phyloP scores from a whole-genome alignment of 148 eudicot genomes.

The Camellia japonica region DNA sequence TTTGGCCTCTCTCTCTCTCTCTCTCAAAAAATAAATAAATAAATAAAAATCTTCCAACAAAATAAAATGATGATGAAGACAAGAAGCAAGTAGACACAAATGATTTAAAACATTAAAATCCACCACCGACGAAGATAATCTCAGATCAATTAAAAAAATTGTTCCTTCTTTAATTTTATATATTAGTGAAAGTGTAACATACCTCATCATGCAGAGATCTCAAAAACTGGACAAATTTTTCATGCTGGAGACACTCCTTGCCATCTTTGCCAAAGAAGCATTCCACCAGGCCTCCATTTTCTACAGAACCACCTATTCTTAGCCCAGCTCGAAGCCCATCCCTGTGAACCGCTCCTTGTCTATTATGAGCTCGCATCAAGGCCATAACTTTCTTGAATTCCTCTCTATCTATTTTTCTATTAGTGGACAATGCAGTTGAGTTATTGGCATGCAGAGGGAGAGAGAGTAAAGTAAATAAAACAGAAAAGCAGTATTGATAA shows the following conservation, averaged over 20 bases:
- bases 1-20: no score
- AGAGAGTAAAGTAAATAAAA: background rate
- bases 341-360: conserved; percentile 76
- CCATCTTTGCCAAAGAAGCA: conserved; percentile 83
- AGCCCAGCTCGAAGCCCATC: conserved; percentile 75
- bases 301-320: conserved; percentile 51
- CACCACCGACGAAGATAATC: no score
- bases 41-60: no score
- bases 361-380: conserved; percentile 62
- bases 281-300: conserved; percentile 80
- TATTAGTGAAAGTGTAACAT: background rate
- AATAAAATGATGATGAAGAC: no score
- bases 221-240: conserved; percentile 67
- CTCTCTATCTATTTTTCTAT: conserved; percentile 65
- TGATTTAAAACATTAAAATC: no score
- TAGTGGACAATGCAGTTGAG: conserved; percentile 8
- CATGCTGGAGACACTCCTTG: conserved; percentile 46
- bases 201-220: conserved; percentile 76
- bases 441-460: background rate
- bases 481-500: background rate
- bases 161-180: no score
- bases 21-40: no score
- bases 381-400: conserved; percentile 73
- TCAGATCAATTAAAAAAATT: no score
- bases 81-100: no score